Evolutionary conservation across 2,329 filamentous ascomycete genomes (phyloP), one percentile per base, ranked within the genome.

Genomic region (Penicillium expansum): DNA sequence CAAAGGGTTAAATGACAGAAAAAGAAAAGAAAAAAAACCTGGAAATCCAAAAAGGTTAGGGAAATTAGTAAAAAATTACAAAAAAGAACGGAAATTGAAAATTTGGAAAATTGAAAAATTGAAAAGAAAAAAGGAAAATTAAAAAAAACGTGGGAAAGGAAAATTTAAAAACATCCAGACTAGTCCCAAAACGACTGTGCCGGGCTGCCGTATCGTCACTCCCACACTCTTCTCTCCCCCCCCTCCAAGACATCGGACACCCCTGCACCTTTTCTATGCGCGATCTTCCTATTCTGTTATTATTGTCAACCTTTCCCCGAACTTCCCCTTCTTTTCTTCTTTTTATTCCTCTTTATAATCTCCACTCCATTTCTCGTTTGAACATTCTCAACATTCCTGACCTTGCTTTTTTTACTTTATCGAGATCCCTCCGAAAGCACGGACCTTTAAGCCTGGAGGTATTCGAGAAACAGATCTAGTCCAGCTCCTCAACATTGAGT

Each of bases 201-300:
- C 63, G 63, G 30, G 45, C 55, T 56, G 54, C 62, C 48, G 60
- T 65, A 58, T 63, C 60, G 56, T 63, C 65, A 59, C 61, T 60
- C 44, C 56, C 51, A 58, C 39, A 41, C 42, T 50, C 18, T 32
- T 50, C 18, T 32, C 18, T 39, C 9, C 14, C 27, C 39, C 45
- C 45, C 38, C 39, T 49, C 44, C 42, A 43, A 33, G 55, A 45
- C 48, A 33, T 51, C 16, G 24, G 27, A 50, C 30, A 51, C 49
- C 49, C 49, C 49, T 37, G 53, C 35, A 51, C 49, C 48, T 47
- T 43, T 43, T 52, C 45, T 54, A 52, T 51, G 35, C 50, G 30
- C 8, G 18, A 44, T 56, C 48, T 49, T 39, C 38, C 38, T 53
- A 49, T 49, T 52, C 32, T 45, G 37, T 39, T 56, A 22, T 44